phyloP scores from a whole-genome alignment of 495 filamentous ascomycete species.

The Cercophora scortea region DNA sequence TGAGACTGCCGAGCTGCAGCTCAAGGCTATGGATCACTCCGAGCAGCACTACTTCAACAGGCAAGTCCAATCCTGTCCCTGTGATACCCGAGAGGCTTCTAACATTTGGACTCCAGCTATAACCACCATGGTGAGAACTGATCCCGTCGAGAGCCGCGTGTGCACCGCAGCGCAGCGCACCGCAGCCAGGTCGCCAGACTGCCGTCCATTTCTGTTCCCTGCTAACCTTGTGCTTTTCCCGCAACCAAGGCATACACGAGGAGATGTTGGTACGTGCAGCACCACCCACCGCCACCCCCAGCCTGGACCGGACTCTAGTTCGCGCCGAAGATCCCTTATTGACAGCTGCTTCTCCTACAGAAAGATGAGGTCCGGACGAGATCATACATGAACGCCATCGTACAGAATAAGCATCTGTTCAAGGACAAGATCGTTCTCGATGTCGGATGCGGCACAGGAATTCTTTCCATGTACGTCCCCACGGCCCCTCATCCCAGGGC shows the following conservation, averaged over 20 bases:
- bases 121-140: constrained; percentile 79
- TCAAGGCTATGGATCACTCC: constrained; percentile 68
- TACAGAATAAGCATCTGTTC: constrained; percentile 88
- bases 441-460: constrained; percentile 88
- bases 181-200: no score
- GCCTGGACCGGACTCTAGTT: not conserved
- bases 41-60: constrained; percentile 98
- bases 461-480: constrained; percentile 66
- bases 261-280: constrained; percentile 82
- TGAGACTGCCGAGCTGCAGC: constrained; percentile 40
- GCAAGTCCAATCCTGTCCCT: constrained; percentile 35
- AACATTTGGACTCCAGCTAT: constrained; percentile 52
- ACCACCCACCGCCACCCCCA: constrained; percentile 1
- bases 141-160: no score
- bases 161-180: no score
- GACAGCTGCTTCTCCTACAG: constrained; percentile 33
- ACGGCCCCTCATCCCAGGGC: not conserved
- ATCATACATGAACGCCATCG: constrained; percentile 94
- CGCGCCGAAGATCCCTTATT: not conserved
- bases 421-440: constrained; percentile 86
- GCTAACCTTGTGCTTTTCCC: constrained; percentile 19
- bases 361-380: constrained; percentile 97
- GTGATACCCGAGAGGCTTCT: not conserved
- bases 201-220: constrained; percentile 4
- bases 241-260: constrained; percentile 75